These are phyloP conservation scores for Melocanna baccifera DNA, from an alignment of 176 grass and related monocot species.

Conservation along the genomic window DNA sequence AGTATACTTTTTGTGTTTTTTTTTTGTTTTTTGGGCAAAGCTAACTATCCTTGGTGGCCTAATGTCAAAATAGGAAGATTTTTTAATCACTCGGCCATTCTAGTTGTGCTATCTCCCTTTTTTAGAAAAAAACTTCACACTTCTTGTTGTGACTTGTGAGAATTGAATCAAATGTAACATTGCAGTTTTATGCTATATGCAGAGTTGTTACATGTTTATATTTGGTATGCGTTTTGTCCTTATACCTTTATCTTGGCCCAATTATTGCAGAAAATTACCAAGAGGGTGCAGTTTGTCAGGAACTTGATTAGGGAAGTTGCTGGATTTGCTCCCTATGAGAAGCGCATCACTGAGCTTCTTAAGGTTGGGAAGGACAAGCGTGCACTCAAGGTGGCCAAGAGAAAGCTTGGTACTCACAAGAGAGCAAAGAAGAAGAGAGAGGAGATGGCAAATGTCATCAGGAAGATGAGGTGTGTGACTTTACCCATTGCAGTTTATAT, in stretches of 20 bases:
- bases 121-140: background rate
- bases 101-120: background rate
- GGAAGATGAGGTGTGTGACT: slow-evolving; percentile 49
- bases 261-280: slow-evolving; percentile 45
- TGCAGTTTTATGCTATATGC: background rate
- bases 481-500: background rate
- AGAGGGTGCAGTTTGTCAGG: slow-evolving; percentile 47
- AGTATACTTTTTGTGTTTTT: no score
- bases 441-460: slow-evolving; percentile 49
- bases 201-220: background rate
- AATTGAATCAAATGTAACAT: background rate
- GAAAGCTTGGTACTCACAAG: slow-evolving; percentile 64
- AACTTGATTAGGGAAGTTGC: slow-evolving; percentile 58
- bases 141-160: background rate
- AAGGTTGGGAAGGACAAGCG: slow-evolving; percentile 66
- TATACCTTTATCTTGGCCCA: background rate
- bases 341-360: slow-evolving; percentile 60
- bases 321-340: slow-evolving; percentile 61
- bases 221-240: background rate
- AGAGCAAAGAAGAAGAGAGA: slow-evolving; percentile 73
- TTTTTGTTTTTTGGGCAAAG: background rate
- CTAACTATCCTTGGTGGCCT: background rate
- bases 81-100: background rate
- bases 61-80: background rate
- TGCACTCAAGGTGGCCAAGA: slow-evolving; percentile 53